Percentiles rank a stretch among this genome's conserved stretches.
phyloP scores from a whole-genome alignment of 768 basidiomycete species.

The Termitomyces titanicus region DNA sequence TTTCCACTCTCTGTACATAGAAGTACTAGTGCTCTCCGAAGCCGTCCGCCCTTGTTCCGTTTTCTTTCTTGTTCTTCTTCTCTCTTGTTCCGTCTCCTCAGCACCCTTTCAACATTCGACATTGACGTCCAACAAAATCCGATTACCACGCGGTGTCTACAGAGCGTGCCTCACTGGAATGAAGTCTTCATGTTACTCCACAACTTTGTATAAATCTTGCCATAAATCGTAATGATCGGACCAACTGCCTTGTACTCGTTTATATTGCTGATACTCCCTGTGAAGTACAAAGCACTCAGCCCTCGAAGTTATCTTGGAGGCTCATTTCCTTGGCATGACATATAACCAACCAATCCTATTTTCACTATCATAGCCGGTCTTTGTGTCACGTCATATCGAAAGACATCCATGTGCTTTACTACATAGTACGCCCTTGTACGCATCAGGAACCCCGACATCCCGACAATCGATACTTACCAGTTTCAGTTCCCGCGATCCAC shows the following conservation, averaged over 20 bases:
- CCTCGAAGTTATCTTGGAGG: not conserved
- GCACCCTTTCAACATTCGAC: not conserved
- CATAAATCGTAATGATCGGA: not conserved
- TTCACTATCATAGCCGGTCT: not conserved
- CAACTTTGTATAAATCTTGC: not conserved
- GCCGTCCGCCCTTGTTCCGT: slow-evolving; percentile 4
- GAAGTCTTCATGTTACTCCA: not conserved
- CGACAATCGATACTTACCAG: not conserved
- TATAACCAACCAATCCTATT: not conserved
- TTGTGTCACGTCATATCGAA: not conserved
- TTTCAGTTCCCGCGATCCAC: not conserved
- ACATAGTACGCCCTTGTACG: too few species aligned
- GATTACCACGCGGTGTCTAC: not conserved
- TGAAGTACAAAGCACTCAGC: not conserved
- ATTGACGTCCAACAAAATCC: not conserved
- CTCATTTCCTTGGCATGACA: not conserved
- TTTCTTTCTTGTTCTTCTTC: too few species aligned
- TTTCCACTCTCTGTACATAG: not conserved
- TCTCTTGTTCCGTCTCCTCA: slow-evolving; percentile 5
- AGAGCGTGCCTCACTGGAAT: not conserved
- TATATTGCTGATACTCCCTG: not conserved
- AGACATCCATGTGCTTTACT: too few species aligned
- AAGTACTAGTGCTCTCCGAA: not conserved
- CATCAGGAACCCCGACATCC: not conserved
- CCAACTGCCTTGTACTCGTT: not conserved